A percentile compares a stretch with the other conserved stretches of the same genome.
Conservation (phyloP, 2,329 filamentous ascomycete genomes). For the Cryphonectria japonica region DNA sequence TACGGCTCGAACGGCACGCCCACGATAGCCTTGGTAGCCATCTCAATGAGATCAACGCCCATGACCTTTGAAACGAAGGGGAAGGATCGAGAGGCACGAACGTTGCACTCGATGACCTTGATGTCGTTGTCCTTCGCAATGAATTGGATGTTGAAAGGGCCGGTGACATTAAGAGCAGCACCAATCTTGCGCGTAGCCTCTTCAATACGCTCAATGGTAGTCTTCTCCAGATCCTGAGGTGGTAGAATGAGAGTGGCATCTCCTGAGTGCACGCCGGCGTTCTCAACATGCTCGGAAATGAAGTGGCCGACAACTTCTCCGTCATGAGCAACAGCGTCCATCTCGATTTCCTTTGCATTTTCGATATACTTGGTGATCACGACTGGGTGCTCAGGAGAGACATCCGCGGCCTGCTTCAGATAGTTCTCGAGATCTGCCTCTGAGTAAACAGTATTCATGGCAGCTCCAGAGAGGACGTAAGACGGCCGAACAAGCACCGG, state of each 20-base stretch:
- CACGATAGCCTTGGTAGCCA: slow-evolving; percentile 98
- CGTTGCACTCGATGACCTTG: slow-evolving; percentile 99
- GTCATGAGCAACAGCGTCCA: slow-evolving; percentile 94
- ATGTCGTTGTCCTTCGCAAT: slow-evolving; percentile 99
- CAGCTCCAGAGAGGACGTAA: slow-evolving; percentile 94
- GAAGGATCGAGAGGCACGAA: slow-evolving; percentile 93
- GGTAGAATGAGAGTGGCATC: slow-evolving; percentile 95
- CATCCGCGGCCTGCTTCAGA: slow-evolving; percentile 86
- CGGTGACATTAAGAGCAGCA: slow-evolving; percentile 90
- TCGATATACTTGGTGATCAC: slow-evolving; percentile 99
- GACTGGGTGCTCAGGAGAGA: slow-evolving; percentile 93
- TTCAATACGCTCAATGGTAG: slow-evolving; percentile 88
- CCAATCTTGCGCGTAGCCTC: slow-evolving; percentile 96
- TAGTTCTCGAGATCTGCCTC: slow-evolving; percentile 89
- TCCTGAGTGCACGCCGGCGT: slow-evolving; percentile 97
- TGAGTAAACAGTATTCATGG: slow-evolving; percentile 99
- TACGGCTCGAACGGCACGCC: slow-evolving; percentile 81
- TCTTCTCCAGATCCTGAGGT: slow-evolving; percentile 86
- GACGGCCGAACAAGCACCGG: slow-evolving; percentile 94
- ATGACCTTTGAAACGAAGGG: slow-evolving; percentile 99
- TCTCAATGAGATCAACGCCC: slow-evolving; percentile 95
- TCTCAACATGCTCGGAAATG: slow-evolving; percentile 98
- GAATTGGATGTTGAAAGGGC: slow-evolving; percentile 98
- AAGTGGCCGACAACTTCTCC: slow-evolving; percentile 93
- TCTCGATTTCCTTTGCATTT: slow-evolving; percentile 98